Percentiles rank a stretch among this genome's conserved stretches.
These are phyloP conservation scores for Monosporascus sp. DNA, from an alignment of 2,329 filamentous ascomycete genomes.

Conservation along the genomic window DNA sequence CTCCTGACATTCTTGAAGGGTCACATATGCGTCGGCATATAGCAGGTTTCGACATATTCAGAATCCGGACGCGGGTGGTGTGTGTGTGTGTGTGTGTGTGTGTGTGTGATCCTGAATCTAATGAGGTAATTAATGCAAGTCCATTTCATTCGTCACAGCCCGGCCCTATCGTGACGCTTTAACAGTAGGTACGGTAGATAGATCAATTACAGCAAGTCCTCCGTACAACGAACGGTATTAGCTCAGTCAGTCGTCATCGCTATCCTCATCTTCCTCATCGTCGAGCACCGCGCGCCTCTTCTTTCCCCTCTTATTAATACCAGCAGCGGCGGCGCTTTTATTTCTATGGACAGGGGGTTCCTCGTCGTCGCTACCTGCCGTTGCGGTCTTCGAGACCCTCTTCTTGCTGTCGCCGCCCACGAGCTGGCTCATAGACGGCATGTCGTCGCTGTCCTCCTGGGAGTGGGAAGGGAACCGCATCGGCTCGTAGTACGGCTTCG, in stretches of 20 bases:
- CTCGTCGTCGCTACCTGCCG: neutral
- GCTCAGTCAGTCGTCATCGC: constrained; percentile 1
- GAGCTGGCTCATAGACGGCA: constrained; percentile 27
- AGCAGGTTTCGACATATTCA: too few relatives aligned
- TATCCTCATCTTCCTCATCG: constrained; percentile 13
- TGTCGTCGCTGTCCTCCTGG: constrained; percentile 13
- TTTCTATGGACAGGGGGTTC: constrained; percentile 4
- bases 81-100: too few relatives aligned
- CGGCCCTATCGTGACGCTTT: too few relatives aligned
- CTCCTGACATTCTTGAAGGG: too few relatives aligned
- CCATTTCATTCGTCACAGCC: too few relatives aligned
- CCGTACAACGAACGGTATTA: too few relatives aligned
- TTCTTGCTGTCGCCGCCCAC: constrained; percentile 5
- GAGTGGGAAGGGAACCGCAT: constrained; percentile 12
- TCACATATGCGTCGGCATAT: too few relatives aligned
- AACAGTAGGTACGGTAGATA: neutral
- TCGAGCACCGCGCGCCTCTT: constrained; percentile 12
- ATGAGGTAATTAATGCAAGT: too few relatives aligned
- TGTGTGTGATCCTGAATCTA: too few relatives aligned
- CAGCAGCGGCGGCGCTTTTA: neutral
- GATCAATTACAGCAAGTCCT: neutral
- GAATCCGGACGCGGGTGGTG: too few relatives aligned
- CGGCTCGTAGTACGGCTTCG: constrained; percentile 16
- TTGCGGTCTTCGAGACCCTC: neutral
- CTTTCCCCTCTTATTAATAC: neutral